Conservation (phyloP, 495 filamentous ascomycete species). For the Alectoria sarmentosa region DNA sequence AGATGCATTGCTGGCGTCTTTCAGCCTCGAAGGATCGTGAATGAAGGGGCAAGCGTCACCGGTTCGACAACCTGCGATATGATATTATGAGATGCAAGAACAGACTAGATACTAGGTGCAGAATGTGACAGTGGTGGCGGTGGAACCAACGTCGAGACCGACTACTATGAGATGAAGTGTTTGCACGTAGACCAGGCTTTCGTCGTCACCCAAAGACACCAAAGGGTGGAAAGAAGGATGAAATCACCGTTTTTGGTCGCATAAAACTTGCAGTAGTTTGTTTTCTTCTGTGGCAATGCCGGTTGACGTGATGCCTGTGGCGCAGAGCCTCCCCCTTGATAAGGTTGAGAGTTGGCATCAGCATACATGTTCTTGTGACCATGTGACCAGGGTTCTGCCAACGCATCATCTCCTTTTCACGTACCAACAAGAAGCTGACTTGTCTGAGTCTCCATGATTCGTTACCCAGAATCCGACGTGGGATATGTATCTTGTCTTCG, state of each 20-base stretch:
- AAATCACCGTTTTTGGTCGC: conserved; percentile 17
- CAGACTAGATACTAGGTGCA: conserved; percentile 10
- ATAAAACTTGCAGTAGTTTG: conserved; percentile 18
- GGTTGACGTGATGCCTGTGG: not conserved
- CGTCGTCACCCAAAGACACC: not conserved
- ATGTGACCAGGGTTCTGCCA: conserved; percentile 13
- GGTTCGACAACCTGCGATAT: conserved; percentile 34
- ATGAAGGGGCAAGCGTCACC: conserved; percentile 38
- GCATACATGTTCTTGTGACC: conserved; percentile 4
- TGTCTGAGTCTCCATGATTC: conserved; percentile 12
- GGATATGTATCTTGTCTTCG: not conserved
- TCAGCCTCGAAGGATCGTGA: conserved; percentile 30
- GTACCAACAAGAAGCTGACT: conserved; percentile 7
- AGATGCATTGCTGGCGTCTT: conserved; percentile 11
- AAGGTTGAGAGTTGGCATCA: not conserved
- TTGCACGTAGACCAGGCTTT: not conserved
- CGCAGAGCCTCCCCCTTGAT: conserved; percentile 3
- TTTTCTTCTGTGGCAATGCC: conserved; percentile 13
- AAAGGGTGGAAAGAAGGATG: not conserved
- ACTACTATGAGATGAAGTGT: not conserved
- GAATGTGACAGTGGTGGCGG: not conserved
- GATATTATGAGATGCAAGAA: conserved; percentile 9
- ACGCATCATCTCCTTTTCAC: conserved; percentile 13
- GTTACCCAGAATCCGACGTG: not conserved
- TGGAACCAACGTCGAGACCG: not conserved